Percentiles rank a stretch among this genome's conserved stretches.
These are phyloP conservation scores for Penicillium sp. DNA, from an alignment of 2,329 filamentous ascomycete genomes.

Conservation along the genomic window DNA sequence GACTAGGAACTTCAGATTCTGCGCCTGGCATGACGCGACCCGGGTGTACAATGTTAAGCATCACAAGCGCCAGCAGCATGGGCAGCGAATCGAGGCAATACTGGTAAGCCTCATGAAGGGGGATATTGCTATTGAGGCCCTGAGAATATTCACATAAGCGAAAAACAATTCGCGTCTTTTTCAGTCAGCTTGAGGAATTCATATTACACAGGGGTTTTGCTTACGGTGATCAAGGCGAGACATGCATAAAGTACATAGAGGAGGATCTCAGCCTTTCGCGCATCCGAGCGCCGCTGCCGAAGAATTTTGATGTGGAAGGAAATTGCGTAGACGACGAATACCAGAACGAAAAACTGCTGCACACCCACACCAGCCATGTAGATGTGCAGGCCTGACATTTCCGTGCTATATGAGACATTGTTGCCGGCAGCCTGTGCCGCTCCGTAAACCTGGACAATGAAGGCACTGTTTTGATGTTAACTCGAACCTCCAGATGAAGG, in stretches of 20 bases:
- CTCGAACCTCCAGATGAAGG: too few species aligned
- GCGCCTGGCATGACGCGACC: conserved; percentile 32
- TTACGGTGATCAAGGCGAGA: conserved; percentile 8
- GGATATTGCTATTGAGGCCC: background rate
- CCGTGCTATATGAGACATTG: background rate
- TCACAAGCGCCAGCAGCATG: conserved; percentile 2
- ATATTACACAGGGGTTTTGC: background rate
- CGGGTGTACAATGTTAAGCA: conserved; percentile 38
- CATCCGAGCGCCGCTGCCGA: background rate
- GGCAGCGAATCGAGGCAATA: conserved; percentile 8
- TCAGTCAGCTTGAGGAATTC: background rate
- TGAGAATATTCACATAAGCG: conserved; percentile 6
- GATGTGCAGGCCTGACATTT: conserved; percentile 5
- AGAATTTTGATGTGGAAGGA: conserved; percentile 2
- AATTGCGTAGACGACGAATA: conserved; percentile 2
- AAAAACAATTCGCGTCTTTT: conserved; percentile 5
- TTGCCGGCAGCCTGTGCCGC: conserved; percentile 1
- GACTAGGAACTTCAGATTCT: conserved; percentile 30
- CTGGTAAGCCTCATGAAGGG: conserved; percentile 5
- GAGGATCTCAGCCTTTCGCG: background rate
- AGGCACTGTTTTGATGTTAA: background rate
- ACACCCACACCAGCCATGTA: conserved; percentile 6
- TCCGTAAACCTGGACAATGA: conserved; percentile 5
- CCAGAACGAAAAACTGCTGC: conserved; percentile 4
- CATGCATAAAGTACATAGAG: conserved; percentile 3